Base-by-base conservation (phyloP, 805 yeast genomes). In the Hanseniaspora occidentalis region DNA sequence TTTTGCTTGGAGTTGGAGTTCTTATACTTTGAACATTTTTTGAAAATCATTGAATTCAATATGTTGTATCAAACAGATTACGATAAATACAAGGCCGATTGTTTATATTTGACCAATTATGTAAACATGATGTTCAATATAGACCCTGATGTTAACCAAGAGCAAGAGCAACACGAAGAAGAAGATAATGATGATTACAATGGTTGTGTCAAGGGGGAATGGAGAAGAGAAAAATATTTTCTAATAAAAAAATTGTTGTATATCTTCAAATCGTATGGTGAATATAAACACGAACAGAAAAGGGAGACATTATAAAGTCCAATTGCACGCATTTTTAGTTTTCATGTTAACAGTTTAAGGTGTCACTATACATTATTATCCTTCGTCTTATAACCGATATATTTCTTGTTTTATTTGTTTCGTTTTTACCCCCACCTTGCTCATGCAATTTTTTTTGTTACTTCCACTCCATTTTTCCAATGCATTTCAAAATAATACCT, bases 41-140 rank as follows among this genome's bases (percentile, higher is more conserved):
- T 35, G 13, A 37, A 31, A 14, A 37, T 41, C 11, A 23, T 41
- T 7, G 40, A 37, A 17, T 41, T n/a, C 23, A 27, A 41, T 25
- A 26, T 38, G 2, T 18, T 8, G 3, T 7, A 17, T 13, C 26
- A 22, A 2, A 19, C 21, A 11, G 19, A 25, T 6, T 6, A n/a
- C 4, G 17, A 27, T 9, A 21, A 19, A 3, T 39, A 29, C 18
- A 2, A 31, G 18, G 16, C 22, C 1, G 40, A 41, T 21, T 37
- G 27, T 34, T 16, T 21, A 13, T 31, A 26, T 23, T 6, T 41
- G 3, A 37, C 27, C 10, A 16, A 18, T 3, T 36, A 21, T 21
- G 6, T 41, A 5, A 16, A 19, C 2, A 11, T 11, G 7, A 37
- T 37, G 6, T 8, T 33, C 8, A 27, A 17, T 4, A 23, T 4